A percentile compares a stretch with the other conserved stretches of the same genome.
Evolutionary conservation across 306 rosid genomes (phyloP).

Genomic region (Medicago arabica): DNA sequence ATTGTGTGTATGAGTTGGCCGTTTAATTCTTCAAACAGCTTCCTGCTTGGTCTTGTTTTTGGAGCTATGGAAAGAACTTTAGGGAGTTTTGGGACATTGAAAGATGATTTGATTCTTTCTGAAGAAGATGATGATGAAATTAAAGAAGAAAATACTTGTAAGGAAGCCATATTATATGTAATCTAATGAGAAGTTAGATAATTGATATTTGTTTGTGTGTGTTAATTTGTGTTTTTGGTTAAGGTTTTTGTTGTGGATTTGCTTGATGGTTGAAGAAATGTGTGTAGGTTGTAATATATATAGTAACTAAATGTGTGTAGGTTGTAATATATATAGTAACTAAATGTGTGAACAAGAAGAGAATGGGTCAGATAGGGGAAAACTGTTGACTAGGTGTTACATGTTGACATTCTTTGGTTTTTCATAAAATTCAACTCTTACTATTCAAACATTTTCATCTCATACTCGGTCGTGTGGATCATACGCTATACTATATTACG

Average conservation of each 20-base stretch:
- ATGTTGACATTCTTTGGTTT: constrained; percentile 29
- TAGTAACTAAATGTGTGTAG: constrained; percentile 1
- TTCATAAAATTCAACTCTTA: neutral
- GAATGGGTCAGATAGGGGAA: constrained; percentile 52
- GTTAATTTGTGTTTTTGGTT: neutral
- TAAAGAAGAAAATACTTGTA: constrained; percentile 44
- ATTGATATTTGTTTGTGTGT: neutral
- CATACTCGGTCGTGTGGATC: constrained; percentile 30
- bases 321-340: constrained; percentile 33
- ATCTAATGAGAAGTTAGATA: neutral
- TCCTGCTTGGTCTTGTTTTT: constrained; percentile 41
- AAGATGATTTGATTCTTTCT: constrained; percentile 49
- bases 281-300: constrained; percentile 24
- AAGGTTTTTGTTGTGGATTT: constrained; percentile 2
- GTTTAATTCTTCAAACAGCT: constrained; percentile 49
- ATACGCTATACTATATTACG: neutral
- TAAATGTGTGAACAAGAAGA: neutral
- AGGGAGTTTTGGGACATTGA: constrained; percentile 54
- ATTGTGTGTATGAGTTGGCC: constrained; percentile 46
- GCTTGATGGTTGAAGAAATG: neutral
- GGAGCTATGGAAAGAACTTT: constrained; percentile 27
- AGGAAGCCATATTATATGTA: constrained; percentile 54
- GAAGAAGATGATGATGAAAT: constrained; percentile 44
- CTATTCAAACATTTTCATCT: constrained; percentile 30
- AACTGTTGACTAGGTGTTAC: constrained; percentile 40